Evolutionary conservation across 768 basidiomycete species (phyloP), one percentile per base, ranked within the genome.

Genomic region (Fistulinella prunicolor): DNA sequence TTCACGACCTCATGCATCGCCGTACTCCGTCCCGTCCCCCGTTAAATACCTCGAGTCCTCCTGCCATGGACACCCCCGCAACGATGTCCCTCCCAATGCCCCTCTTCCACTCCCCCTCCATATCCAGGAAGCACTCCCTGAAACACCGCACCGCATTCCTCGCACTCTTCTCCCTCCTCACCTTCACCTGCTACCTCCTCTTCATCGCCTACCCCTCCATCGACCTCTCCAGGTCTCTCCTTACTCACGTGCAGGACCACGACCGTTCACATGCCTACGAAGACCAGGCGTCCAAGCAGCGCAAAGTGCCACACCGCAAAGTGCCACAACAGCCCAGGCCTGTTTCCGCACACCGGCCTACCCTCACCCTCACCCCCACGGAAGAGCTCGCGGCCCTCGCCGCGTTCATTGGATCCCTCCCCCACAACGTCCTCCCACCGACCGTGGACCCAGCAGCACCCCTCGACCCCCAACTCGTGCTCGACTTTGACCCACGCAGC

Each of bases 401-500:
- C 3, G 80, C 79, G 48, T 91, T 90, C 67, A 72, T 91, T 35
- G 81, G 81, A 0, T 82, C 83, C 42, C 74, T 89, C 19, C 80
- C 86, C 0, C 81, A 86, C 64, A 91, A 91, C 65, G 74, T 83
- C 47, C 80, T 93, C 47, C 88, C 90, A 1, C 62, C 70, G 1
- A 70, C 72, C 6, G 76, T 89, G 38, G 79, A 91, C 58, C 85
- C 89, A 0, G 56, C 73, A 10, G 54, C 56, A 10, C 79, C 87
- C 8, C 80, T 91, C 49, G 89, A 92, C 63, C 87, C 90, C 4
- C 79, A 89, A 57, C 79, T 91, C 47, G 78, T 93, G 5, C 76
- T 93, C 35, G 89, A 88, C 58, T 93, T 92, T 62, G 88, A 92
- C 61, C 85, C 86, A 0, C 78, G 82, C n/a, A 72, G 78, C 36